Evolutionary conservation across 2,329 filamentous ascomycete genomes (phyloP), one percentile per base, ranked within the genome.

Genomic region (Nakataea oryzae): DNA sequence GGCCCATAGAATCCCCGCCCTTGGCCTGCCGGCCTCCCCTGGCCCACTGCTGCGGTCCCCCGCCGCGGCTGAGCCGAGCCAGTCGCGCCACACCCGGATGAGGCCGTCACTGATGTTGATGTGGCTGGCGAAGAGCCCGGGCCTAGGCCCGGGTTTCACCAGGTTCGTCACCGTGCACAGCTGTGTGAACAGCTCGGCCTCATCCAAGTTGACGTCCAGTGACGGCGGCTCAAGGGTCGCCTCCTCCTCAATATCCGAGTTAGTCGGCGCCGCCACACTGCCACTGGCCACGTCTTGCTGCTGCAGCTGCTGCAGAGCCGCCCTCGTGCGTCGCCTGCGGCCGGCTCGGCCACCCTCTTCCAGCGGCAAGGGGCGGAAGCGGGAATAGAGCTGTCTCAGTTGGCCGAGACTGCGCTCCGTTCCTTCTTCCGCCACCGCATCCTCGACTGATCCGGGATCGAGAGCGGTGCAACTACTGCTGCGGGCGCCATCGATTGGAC

Each of bases 121-220:
- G 64, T 86, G 84, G 68, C 81, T 86, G 61, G 84, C 75, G 66
- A 91, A 87, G 0, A 89, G 71, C 4, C 85, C 86, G 27, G 78
- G 79, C 30, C 78, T 79, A 1, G 85, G 81, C 1, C 86, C 84
- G 32, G 85, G 76, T 70, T 87, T 87, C 64, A 91, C 86, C 50
- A 96, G 73, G 68, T 86, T 90, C 9, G 83, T 83, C 28, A 84
- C 78, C 6, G 85, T 82, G 70, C 87, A 88, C 13, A 95, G 79
- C 73, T 95, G 90, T 1, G 87, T 86, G 70, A 93, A 93, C 24
- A 86, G 75, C 73, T 92, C 89, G 64, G 85, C 81, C 1, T 81
- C 81, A 66, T 93, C 90, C 1, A 95, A 76, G 57, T 79, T 78
- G 55, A 93, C 71, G 11, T 81, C 82, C 63, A 89, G 82, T 17